Evolutionary conservation across 805 yeast genomes (phyloP).

Genomic region (Ogataea salicorniae): DNA sequence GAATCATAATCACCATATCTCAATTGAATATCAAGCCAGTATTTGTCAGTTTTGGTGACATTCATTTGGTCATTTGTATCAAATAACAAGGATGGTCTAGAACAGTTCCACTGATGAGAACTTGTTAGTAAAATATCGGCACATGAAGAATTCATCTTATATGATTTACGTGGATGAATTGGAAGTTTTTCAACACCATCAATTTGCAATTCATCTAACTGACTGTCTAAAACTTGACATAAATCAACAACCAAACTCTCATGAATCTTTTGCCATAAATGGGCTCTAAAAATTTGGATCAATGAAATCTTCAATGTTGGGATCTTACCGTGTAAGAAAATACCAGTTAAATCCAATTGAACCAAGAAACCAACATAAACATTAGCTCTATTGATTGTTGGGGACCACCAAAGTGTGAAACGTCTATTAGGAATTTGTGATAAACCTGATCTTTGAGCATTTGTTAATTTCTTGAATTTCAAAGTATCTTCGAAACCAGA

Average conservation of each 20-base stretch:
- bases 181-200: constrained; percentile 86
- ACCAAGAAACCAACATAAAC: constrained; percentile 97
- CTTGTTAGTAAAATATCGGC: constrained; percentile 84
- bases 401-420: constrained; percentile 99
- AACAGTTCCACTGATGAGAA: constrained; percentile 75
- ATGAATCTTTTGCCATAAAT: constrained; percentile 98
- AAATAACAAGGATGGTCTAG: constrained; percentile 73
- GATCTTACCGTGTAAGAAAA: constrained; percentile 93
- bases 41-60: constrained; percentile 57
- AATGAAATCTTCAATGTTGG: constrained; percentile 94
- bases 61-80: constrained; percentile 63
- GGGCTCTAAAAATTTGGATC: constrained; percentile 95
- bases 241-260: constrained; percentile 91
- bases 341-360: constrained; percentile 93
- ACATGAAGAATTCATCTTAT: constrained; percentile 92
- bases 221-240: constrained; percentile 87
- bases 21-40: constrained; percentile 93
- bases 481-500: constrained; percentile 95
- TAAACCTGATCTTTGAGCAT: constrained; percentile 95
- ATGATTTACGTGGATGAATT: constrained; percentile 95
- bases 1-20: constrained; percentile 97
- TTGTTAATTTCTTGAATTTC: constrained; percentile 90
- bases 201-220: constrained; percentile 74
- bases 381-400: constrained; percentile 95
- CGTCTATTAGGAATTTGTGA: constrained; percentile 97